Evolutionary conservation across 306 rosid genomes (phyloP), one percentile per base, ranked within the genome.

Genomic region (Quercus ilex): DNA sequence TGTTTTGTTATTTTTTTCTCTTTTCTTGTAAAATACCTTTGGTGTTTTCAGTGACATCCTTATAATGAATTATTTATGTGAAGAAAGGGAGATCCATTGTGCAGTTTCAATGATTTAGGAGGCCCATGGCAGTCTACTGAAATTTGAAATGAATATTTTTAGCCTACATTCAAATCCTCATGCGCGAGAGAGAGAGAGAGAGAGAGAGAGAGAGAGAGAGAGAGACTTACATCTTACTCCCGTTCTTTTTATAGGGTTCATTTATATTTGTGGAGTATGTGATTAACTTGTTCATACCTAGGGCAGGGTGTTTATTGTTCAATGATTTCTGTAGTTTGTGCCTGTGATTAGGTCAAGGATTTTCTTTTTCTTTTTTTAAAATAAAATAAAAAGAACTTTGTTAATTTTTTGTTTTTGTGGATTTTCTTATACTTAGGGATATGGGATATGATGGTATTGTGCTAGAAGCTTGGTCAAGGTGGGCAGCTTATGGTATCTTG

Each of bases 391-490:
- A 55, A 1, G 17, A 52, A 21, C 26, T 17, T n/a, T 26, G 23
- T 0, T 41, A 21, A 33, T 13, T 62, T 62, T 71, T 8, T 69
- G 23, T 67, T 77, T 71, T 72, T 69, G 83, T 43, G 64, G 57
- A 71, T 46, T 62, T 35, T 76, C 76, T 73, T 59, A 70, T 82
- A 33, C 71, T 75, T 78, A 91, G 99, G 91, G 99, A 93, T 78
- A 95, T 93, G 98, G 97, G 90, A 55, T 95, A 93, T 85, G 98
- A 91, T 81, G 99, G 99, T 79, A 78, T 95, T 77, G 97, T 95
- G 71, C 85, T 95, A 68, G 99, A 95, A 87, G 91, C 99, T 69
- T 95, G 98, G 99, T 95, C 99, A 76, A 93, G 96, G 78, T 95
- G 98, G 99, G 93, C 91, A 75, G 96, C 92, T 81, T 87, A 84